Percentiles rank a stretch among this genome's conserved stretches.
Conservation (phyloP, 2,329 filamentous ascomycete genomes). For the Thelonectria blattea region DNA sequence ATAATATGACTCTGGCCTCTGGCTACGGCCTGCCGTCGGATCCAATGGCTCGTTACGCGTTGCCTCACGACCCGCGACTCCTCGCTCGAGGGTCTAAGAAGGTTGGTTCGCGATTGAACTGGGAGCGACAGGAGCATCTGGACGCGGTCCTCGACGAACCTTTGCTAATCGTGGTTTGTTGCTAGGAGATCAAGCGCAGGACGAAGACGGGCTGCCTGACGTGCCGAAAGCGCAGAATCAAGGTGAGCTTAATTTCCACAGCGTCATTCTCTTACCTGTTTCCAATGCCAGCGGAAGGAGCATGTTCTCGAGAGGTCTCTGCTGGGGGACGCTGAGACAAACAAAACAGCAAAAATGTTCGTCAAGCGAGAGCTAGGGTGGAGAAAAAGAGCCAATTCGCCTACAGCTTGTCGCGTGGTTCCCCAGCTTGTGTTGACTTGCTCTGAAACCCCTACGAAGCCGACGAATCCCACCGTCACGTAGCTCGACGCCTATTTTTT, state of each 20-base stretch:
- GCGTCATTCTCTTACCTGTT: constrained; percentile 19
- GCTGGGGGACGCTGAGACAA: constrained; percentile 21
- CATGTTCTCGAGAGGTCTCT: constrained; percentile 20
- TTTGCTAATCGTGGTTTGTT: constrained; percentile 23
- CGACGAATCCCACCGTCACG: constrained; percentile 29
- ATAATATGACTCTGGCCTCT: constrained; percentile 42
- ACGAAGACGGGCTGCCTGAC: constrained; percentile 69
- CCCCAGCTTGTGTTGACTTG: constrained; percentile 26
- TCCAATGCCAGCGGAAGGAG: constrained; percentile 17
- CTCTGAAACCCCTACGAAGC: constrained; percentile 28
- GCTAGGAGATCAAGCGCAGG: constrained; percentile 66
- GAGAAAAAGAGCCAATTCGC: constrained; percentile 24
- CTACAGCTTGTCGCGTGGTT: constrained; percentile 28
- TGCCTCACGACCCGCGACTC: constrained; percentile 57
- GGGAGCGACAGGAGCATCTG: constrained; percentile 2
- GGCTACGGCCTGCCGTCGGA: constrained; percentile 53
- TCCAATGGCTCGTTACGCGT: constrained; percentile 51
- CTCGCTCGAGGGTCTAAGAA: constrained; percentile 62
- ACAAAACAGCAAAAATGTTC: constrained; percentile 8
- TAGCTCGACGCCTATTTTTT: constrained; percentile 30
- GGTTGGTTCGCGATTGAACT: constrained; percentile 47
- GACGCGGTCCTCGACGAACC: not conserved
- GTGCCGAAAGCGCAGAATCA: constrained; percentile 66
- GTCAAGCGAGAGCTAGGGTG: constrained; percentile 23
- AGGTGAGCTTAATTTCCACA: constrained; percentile 53